Percentiles rank a stretch among this genome's conserved stretches.
Conservation (phyloP, 2,329 filamentous ascomycete genomes). For the Aspergillus brasiliensis region DNA sequence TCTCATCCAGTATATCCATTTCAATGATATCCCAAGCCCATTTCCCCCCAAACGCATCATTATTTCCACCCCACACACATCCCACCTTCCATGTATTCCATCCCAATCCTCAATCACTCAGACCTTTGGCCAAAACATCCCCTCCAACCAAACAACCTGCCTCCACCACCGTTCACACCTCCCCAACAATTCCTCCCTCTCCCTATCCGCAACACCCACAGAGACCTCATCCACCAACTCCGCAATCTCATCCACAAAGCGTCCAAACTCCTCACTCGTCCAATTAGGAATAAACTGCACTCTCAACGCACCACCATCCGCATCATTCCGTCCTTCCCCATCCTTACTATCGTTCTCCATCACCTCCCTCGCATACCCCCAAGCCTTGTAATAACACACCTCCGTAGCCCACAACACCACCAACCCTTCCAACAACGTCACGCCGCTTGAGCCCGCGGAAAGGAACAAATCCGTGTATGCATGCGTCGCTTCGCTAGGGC, state of each 20-base stretch:
- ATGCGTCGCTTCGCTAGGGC: constrained; percentile 50
- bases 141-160: constrained; percentile 57
- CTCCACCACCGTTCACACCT: constrained; percentile 52
- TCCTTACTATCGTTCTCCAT: constrained; percentile 31
- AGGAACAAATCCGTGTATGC: constrained; percentile 63
- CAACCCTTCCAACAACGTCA: constrained; percentile 65
- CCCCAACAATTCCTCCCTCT: constrained; percentile 43
- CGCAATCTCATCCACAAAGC: constrained; percentile 60
- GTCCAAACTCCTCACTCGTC: constrained; percentile 63
- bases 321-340: constrained; percentile 45
- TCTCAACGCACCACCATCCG: constrained; percentile 66
- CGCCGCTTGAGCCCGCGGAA: constrained; percentile 54
- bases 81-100: no score
- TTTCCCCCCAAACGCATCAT: no score
- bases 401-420: constrained; percentile 79
- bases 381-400: constrained; percentile 62
- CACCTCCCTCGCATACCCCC: constrained; percentile 48
- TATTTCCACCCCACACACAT: no score
- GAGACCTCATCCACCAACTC: constrained; percentile 59
- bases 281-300: constrained; percentile 69
- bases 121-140: constrained; percentile 59
- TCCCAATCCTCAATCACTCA: not conserved
- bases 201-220: constrained; percentile 29
- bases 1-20: no score
- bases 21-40: no score